These are phyloP conservation scores for Eutypa lata DNA, from an alignment of 2,329 filamentous ascomycete genomes.

Conservation along the genomic window DNA sequence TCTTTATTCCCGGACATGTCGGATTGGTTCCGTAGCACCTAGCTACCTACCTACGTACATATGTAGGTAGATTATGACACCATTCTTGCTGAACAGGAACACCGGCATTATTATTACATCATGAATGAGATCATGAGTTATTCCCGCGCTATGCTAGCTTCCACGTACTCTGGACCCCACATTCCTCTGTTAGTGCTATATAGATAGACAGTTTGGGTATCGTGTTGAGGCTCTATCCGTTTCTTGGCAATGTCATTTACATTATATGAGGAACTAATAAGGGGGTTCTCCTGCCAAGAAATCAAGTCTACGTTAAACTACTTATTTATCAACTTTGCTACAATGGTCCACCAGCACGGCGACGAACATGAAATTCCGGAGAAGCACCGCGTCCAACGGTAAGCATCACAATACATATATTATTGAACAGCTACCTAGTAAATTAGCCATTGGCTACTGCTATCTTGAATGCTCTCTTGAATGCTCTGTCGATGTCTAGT, in stretches of 20 bases:
- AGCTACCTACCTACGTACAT: too few relatives aligned
- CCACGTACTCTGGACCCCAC: constrained; percentile 3
- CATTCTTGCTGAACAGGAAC: background rate
- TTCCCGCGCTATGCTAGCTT: constrained; percentile 4
- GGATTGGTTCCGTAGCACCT: too few relatives aligned
- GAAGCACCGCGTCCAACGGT: constrained; percentile 45
- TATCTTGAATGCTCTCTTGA: too few relatives aligned
- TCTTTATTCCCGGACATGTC: too few relatives aligned
- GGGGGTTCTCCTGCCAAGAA: constrained; percentile 2
- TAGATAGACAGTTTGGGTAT: too few relatives aligned
- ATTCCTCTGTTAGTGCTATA: background rate
- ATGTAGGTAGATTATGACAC: too few relatives aligned
- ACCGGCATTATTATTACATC: constrained; percentile 16
- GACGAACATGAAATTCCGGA: constrained; percentile 50
- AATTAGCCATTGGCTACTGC: too few relatives aligned
- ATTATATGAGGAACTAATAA: constrained; percentile 11
- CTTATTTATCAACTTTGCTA: constrained; percentile 11
- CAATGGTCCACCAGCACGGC: constrained; percentile 49
- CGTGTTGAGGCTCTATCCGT: too few relatives aligned
- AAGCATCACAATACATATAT: constrained; percentile 13
- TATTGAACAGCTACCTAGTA: constrained; percentile 1
- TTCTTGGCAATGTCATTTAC: too few relatives aligned
- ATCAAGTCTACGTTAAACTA: background rate
- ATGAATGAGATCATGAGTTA: constrained; percentile 10
- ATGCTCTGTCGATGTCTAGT: too few relatives aligned